Evolutionary conservation across 179 eudicot species (phyloP).

Genomic region (Nepenthes alata): DNA sequence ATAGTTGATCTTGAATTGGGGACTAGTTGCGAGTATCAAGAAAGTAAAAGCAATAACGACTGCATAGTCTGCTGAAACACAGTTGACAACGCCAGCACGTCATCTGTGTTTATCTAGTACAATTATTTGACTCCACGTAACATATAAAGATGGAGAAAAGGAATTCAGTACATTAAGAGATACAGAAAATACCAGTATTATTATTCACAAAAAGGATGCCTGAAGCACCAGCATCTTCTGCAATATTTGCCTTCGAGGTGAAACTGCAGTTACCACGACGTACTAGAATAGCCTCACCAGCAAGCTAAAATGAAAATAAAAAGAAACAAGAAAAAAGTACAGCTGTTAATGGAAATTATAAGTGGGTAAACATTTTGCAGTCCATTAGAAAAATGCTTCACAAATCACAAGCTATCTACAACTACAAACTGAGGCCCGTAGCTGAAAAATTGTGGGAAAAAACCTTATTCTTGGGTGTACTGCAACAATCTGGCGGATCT

Average conservation of each 20-base stretch:
- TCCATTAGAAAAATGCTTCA: constrained; percentile 6
- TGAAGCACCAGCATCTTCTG: constrained; percentile 94
- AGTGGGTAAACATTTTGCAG: constrained; percentile 3
- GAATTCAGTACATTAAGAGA: not conserved
- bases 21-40: not conserved
- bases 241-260: constrained; percentile 67
- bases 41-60: not conserved
- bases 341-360: constrained; percentile 6
- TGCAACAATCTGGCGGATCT: constrained; percentile 95
- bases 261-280: constrained; percentile 93
- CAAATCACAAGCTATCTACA: too few species aligned
- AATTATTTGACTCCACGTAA: not conserved
- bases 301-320: constrained; percentile 41
- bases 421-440: not conserved
- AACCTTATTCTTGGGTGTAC: constrained; percentile 67
- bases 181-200: constrained; percentile 41
- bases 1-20: too few species aligned
- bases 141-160: not conserved
- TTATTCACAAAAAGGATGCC: constrained; percentile 79
- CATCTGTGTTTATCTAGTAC: not conserved
- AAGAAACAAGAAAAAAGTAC: constrained; percentile 1
- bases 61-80: not conserved
- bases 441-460: not conserved
- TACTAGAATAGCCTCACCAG: constrained; percentile 85
- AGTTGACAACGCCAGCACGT: not conserved